Conservation (phyloP, 176 grass and related monocot genomes). For the Cenchrus americanus region DNA sequence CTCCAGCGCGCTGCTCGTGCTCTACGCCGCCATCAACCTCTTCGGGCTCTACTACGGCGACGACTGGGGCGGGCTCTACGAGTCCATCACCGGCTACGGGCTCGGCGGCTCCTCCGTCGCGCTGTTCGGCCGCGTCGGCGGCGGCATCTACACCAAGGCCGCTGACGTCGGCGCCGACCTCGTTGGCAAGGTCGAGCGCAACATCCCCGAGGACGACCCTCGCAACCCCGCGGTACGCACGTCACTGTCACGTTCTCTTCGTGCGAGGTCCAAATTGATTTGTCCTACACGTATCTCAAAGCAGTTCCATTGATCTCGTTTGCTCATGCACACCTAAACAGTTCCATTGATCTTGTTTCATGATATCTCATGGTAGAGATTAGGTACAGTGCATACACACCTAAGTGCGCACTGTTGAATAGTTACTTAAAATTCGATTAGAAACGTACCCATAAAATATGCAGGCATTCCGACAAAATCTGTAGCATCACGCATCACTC, state of each 20-base stretch:
- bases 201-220: slow-evolving; percentile 87
- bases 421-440: neutral
- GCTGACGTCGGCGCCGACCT: slow-evolving; percentile 86
- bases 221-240: slow-evolving; percentile 73
- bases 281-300: neutral
- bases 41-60: slow-evolving; percentile 70
- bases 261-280: neutral
- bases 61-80: slow-evolving; percentile 71
- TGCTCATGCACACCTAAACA: too few species aligned
- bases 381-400: neutral
- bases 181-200: slow-evolving; percentile 75
- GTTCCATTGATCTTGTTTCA: too few species aligned
- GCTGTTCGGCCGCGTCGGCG: slow-evolving; percentile 78
- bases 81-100: slow-evolving; percentile 71
- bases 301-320: neutral
- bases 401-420: neutral
- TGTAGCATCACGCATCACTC: neutral
- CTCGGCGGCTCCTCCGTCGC: slow-evolving; percentile 77
- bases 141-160: slow-evolving; percentile 84
- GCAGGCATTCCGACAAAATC: neutral
- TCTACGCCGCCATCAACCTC: slow-evolving; percentile 62
- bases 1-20: slow-evolving; percentile 67
- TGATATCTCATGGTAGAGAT: neutral
- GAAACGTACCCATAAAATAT: neutral
- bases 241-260: neutral